phyloP scores from a whole-genome alignment of 306 rosid genomes.

The Medicago truncatula region MtrunA17r5.0-ANR NC_053049.1:14739501-14740000 shows the following conservation, averaged over 20 bases:
- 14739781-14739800: conserved; percentile 11
- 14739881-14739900: neutral
- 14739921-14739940: no score
- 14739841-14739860: conserved; percentile 1
- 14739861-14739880: conserved; percentile 6
- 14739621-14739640: no score
- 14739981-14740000: conserved; percentile 45
- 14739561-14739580: no score
- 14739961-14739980: neutral
- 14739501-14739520: no score
- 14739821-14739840: conserved; percentile 4
- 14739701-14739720: conserved; percentile 49
- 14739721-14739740: conserved; percentile 60
- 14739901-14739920: neutral
- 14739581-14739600: no score
- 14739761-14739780: neutral
- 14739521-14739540: no score
- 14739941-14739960: no score
- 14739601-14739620: no score
- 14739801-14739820: conserved; percentile 2
- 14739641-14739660: no score
- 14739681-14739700: no score
- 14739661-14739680: no score
- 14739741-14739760: conserved; percentile 40
- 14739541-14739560: no score